Evolutionary conservation across 73 alveolate species (phyloP).

Genomic region (Stentor roeselii): DNA sequence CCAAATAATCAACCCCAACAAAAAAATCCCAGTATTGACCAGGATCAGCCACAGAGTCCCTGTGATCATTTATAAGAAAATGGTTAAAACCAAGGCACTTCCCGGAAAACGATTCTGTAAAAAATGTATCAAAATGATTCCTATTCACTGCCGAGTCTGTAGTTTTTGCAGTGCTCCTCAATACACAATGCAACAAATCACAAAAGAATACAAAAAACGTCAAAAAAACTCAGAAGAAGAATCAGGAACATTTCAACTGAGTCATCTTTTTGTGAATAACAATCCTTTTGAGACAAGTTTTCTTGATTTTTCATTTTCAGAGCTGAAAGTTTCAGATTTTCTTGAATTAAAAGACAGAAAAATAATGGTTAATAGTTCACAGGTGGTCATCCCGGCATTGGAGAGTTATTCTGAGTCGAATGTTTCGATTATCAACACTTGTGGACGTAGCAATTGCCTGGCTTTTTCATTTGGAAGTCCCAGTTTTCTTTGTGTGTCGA

Average conservation of each 20-base stretch:
- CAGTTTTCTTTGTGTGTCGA: not conserved
- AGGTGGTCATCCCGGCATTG: not conserved
- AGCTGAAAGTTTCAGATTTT: too few species aligned
- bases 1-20: not conserved
- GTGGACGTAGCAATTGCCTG: not conserved
- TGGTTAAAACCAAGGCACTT: conserved; percentile 1
- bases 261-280: not conserved
- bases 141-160: conserved; percentile 26
- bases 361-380: not conserved
- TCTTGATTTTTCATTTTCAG: not conserved
- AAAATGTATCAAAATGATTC: not conserved
- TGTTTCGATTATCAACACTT: not conserved
- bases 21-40: conserved; percentile 8
- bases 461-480: not conserved
- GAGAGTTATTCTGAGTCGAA: not conserved
- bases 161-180: conserved; percentile 13
- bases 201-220: conserved; percentile 11
- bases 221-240: not conserved
- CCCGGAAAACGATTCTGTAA: conserved; percentile 23
- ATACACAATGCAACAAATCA: conserved; percentile 15
- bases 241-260: not conserved
- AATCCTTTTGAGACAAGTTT: not conserved
- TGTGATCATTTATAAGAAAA: not conserved
- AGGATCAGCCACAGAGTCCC: conserved; percentile 6
- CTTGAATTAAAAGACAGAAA: not conserved